Percentiles rank a stretch among this genome's conserved stretches.
These are phyloP conservation scores for Podila epigama DNA, from an alignment of 192 early-diverging fungal genomes.

Conservation along the genomic window DNA sequence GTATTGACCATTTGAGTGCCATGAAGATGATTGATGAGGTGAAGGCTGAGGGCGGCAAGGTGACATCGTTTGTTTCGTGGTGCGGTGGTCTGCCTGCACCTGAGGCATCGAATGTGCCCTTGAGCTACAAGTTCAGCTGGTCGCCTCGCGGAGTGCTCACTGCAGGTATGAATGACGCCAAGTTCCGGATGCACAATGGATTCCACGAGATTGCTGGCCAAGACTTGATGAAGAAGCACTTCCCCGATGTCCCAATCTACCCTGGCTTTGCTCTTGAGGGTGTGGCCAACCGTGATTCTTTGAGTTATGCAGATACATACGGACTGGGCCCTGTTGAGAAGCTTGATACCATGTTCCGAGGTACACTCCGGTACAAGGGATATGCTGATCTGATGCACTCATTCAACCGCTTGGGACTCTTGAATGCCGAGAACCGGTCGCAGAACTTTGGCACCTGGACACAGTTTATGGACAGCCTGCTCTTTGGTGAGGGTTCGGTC, in stretches of 20 bases:
- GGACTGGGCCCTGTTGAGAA: slow-evolving; percentile 72
- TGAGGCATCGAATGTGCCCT: slow-evolving; percentile 88
- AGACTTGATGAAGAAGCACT: slow-evolving; percentile 72
- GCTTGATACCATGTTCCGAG: slow-evolving; percentile 93
- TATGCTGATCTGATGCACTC: slow-evolving; percentile 88
- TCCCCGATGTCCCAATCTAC: slow-evolving; percentile 79
- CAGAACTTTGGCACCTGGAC: slow-evolving; percentile 53
- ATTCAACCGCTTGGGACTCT: slow-evolving; percentile 80
- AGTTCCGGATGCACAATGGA: slow-evolving; percentile 69
- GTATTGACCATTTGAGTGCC: slow-evolving; percentile 96
- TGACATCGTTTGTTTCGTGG: slow-evolving; percentile 90
- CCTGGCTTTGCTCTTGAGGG: slow-evolving; percentile 93
- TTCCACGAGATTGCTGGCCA: slow-evolving; percentile 70
- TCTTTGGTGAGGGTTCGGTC: slow-evolving; percentile 24
- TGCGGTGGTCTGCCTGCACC: slow-evolving; percentile 96
- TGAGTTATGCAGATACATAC: slow-evolving; percentile 89
- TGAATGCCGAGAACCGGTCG: slow-evolving; percentile 58
- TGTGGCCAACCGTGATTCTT: slow-evolving; percentile 92
- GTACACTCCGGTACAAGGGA: slow-evolving; percentile 92
- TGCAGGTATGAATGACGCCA: slow-evolving; percentile 86
- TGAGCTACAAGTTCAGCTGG: slow-evolving; percentile 98
- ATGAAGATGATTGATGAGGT: slow-evolving; percentile 95
- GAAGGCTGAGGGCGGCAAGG: slow-evolving; percentile 71
- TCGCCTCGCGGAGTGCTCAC: slow-evolving; percentile 90
- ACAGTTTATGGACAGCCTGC: slow-evolving; percentile 52